A percentile compares a stretch with the other conserved stretches of the same genome.
Conservation (phyloP, 2,329 filamentous ascomycete species). For the Calonectria leucothoes region DNA sequence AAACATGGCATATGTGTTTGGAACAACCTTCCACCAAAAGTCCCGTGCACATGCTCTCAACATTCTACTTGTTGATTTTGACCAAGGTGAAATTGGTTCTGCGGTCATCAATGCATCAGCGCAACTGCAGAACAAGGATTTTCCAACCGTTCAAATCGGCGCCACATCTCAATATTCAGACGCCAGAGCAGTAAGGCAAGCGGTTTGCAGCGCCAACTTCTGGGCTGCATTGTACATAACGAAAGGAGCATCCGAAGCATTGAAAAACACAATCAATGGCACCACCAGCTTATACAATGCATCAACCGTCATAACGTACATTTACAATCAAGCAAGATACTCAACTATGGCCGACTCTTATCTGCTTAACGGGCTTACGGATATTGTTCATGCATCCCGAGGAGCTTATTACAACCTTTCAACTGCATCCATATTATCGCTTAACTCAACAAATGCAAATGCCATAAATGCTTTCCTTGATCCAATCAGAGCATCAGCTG, state of each 20-base stretch:
- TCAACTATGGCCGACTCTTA: background rate
- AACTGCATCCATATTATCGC: too few relatives aligned
- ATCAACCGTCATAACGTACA: background rate
- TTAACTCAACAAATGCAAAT: background rate
- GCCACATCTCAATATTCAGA: background rate
- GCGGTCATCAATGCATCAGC: background rate
- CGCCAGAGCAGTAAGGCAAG: background rate
- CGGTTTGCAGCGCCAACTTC: background rate
- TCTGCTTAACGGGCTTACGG: background rate
- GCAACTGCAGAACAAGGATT: background rate
- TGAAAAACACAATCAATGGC: background rate
- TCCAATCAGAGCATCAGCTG: background rate
- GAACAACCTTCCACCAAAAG: background rate
- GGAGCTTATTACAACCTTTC: background rate
- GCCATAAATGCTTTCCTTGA: background rate
- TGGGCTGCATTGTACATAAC: constrained; percentile 4
- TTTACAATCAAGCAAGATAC: constrained; percentile 1
- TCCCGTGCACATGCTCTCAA: background rate
- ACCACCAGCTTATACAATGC: background rate
- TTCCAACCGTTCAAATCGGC: background rate
- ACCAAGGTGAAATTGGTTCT: background rate
- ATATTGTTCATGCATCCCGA: background rate
- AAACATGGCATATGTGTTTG: constrained; percentile 1
- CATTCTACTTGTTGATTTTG: constrained; percentile 9
- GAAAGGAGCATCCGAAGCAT: background rate